Base-by-base conservation (phyloP, 345 rosid species). In the Eucalyptus fibrosa region DNA sequence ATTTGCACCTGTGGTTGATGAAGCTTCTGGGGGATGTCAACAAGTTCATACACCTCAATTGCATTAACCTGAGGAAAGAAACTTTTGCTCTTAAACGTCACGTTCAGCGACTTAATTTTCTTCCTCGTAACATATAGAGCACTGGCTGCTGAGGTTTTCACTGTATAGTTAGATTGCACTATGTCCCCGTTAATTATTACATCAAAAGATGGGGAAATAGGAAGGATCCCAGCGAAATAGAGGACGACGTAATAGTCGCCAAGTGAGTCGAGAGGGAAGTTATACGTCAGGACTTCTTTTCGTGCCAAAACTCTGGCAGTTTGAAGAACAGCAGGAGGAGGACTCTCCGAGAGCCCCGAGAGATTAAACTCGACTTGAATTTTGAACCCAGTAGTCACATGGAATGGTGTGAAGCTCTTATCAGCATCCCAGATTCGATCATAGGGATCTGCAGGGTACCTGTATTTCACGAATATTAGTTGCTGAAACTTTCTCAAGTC, bases 371-470 rank as follows among this genome's bases (percentile, higher is more conserved):
- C 53, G 45, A 89, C 91, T 72, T 91, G 89, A 86, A 49, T 88
- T 30, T 89, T 92, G 89, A 96, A 92, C 49, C 90, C 93, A 4
- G 88, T 86, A 28, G 99, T 96, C 69, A 92, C 90, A 86, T 92
- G 98, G 90, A 90, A 92, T 17, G 99, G 97, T 30, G 91, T 90
- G 88, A 93, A 96, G 91, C 93, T 91, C 87, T 91, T 91, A 90
- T 96, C 99, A 12, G 95, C 94, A 91, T 97, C 97, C 99, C 99
- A 97, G 51, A 96, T 92, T 23, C 99, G 95, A 93, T 97, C 99
- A 93, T 89, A 97, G 37, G 94, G 96, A 92, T 97, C 98, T 89
- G 37, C 59, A 81, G 99, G 99, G 83, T 96, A 97, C 95, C 99
- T 97, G 93, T 30, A 91, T 88, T 37, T 53, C 30, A 87, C 77